Evolutionary conservation across 2,329 filamentous ascomycete genomes (phyloP), one percentile per base, ranked within the genome.

Genomic region (Ciborinia camelliae): DNA sequence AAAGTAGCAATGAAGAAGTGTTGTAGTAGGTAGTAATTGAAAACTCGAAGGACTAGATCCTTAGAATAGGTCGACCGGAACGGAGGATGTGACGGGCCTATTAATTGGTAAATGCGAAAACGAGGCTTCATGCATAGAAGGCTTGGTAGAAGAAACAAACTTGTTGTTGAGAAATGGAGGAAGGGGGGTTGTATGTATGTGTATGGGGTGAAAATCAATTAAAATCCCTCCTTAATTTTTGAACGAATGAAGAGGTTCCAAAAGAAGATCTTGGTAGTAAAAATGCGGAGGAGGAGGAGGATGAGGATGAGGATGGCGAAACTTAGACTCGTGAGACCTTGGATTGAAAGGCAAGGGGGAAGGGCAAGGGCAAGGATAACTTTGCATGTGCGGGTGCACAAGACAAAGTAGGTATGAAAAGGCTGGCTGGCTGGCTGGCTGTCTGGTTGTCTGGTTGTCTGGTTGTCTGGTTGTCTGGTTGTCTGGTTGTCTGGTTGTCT

Each of bases 131-230:
- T 62, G 60, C 60, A 62, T n/a, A 26, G 60, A 62, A 62, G 60
- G 60, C 60, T 55, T 55, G 60, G 60, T 62, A 47, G 60, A 62
- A 62, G 60, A 23, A 62, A 43, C 14, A 43, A 45, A 58, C 20
- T 30, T 52, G 59, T 23, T 32, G 23, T 52, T 30, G 32, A 62
- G 35, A 43, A 28, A 23, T 26, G 6, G 37, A 47, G 35, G 48
- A 18, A n/a, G 20, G 20, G n/a, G 32, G 3, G 15, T n/a, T n/a
- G n/a, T n/a, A n/a, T n/a, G n/a, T n/a, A 43, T 14, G 32, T 6
- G 6, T 43, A 20, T 14, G 39, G 26, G 39, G 26, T 45, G 37
- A 15, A 20, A n/a, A 43, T 23, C 26, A 43, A 15, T 43, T 23
- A 15, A 15, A 55, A 30, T 12, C 4, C 1, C 7, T 28, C 10